Percentiles rank a stretch among this genome's conserved stretches.
These are phyloP conservation scores for Talaromyces trachyspermus DNA, from an alignment of 495 filamentous ascomycete species.

Conservation along the genomic window DNA sequence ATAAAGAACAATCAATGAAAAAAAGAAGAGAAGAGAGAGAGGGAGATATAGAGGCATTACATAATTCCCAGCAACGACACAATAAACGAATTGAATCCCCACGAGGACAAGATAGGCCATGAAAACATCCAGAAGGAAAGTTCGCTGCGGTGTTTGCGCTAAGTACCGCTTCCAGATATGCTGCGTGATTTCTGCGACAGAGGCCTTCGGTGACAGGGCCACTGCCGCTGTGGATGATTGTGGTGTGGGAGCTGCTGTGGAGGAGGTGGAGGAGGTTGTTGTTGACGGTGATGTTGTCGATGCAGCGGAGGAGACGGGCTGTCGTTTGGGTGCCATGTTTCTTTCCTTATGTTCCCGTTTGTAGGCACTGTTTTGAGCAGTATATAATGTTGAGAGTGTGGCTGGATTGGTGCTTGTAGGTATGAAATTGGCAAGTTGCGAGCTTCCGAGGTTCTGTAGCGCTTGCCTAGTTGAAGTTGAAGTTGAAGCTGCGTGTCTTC, in stretches of 20 bases:
- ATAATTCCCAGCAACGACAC: conserved; percentile 87
- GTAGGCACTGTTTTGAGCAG: not conserved
- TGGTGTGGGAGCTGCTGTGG: conserved; percentile 5
- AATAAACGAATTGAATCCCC: conserved; percentile 89
- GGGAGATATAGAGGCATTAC: conserved; percentile 42
- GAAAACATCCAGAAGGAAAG: conserved; percentile 87
- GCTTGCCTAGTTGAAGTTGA: not conserved
- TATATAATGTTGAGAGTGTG: not conserved
- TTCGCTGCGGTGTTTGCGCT: conserved; percentile 74
- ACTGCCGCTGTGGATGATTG: conserved; percentile 33
- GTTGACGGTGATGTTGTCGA: conserved; percentile 22
- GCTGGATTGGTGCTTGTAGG: not conserved
- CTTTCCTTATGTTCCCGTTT: not conserved
- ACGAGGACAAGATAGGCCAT: conserved; percentile 83
- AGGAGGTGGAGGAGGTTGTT: conserved; percentile 28
- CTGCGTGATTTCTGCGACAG: conserved; percentile 43
- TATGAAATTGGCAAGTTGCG: not conserved
- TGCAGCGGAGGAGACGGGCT: conserved; percentile 30
- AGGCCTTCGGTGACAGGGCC: conserved; percentile 35
- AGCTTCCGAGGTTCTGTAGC: not conserved
- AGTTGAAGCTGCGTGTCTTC: conserved; percentile 11
- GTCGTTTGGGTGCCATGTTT: conserved; percentile 46
- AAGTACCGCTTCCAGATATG: conserved; percentile 69
- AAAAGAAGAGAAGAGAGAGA: conserved; percentile 1
- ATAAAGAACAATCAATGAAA: not conserved